These are phyloP conservation scores for Diaporthe caulivora DNA, from an alignment of 2,329 filamentous ascomycete genomes.

Conservation along the genomic window DNA sequence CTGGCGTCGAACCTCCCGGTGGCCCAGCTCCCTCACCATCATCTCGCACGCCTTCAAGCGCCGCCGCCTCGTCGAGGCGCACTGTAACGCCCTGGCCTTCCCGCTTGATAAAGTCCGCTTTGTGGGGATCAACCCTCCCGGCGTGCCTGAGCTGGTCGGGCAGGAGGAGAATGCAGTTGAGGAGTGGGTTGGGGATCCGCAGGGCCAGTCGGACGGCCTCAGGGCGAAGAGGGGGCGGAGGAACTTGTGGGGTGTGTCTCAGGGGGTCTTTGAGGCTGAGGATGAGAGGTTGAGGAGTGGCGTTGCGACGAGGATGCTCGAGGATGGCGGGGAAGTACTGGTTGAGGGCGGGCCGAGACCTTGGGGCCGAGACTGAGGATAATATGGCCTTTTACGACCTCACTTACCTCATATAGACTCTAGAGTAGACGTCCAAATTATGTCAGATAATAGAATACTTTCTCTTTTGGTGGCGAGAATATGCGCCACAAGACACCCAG, in stretches of 20 bases:
- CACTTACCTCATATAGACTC: not conserved
- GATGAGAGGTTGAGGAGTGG: slow-evolving; percentile 52
- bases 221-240: slow-evolving; percentile 61
- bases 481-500: too few species aligned
- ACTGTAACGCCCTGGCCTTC: slow-evolving; percentile 73
- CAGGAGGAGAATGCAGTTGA: slow-evolving; percentile 51
- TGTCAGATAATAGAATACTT: too few species aligned
- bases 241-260: slow-evolving; percentile 62
- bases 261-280: slow-evolving; percentile 57
- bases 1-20: slow-evolving; percentile 57
- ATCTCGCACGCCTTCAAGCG: slow-evolving; percentile 80
- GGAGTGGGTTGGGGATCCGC: slow-evolving; percentile 67
- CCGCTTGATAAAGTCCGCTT: slow-evolving; percentile 60
- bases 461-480: too few species aligned
- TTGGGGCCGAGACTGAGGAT: slow-evolving; percentile 45
- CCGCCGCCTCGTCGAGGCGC: slow-evolving; percentile 70
- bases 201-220: slow-evolving; percentile 60
- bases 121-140: slow-evolving; percentile 74
- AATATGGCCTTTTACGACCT: too few species aligned
- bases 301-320: slow-evolving; percentile 50
- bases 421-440: not conserved
- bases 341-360: slow-evolving; percentile 52
- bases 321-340: slow-evolving; percentile 53
- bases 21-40: slow-evolving; percentile 71
- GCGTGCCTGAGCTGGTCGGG: slow-evolving; percentile 43